Evolutionary conservation across 805 yeast species (phyloP).

Genomic region (Isabelozyma heimii): DNA sequence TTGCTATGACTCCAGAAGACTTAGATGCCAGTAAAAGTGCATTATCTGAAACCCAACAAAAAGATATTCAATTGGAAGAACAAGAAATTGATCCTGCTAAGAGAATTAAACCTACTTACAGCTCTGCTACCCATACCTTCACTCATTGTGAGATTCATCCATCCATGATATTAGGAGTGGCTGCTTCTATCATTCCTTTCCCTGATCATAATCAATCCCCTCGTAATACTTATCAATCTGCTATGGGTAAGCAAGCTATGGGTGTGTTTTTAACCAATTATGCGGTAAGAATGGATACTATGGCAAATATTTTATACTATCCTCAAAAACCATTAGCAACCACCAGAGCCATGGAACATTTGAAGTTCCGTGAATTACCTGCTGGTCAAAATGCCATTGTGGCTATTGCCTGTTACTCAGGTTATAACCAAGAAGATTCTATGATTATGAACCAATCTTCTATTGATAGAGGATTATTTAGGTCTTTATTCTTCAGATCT

Average conservation of each 20-base stretch:
- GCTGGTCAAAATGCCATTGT: slow-evolving; percentile 99
- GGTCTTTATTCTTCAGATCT: slow-evolving; percentile 94
- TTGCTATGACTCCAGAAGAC: slow-evolving; percentile 99
- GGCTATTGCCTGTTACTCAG: slow-evolving; percentile 96
- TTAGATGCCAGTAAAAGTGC: slow-evolving; percentile 60
- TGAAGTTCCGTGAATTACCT: slow-evolving; percentile 96
- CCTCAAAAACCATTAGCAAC: slow-evolving; percentile 99
- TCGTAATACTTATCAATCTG: slow-evolving; percentile 98
- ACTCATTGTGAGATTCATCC: slow-evolving; percentile 99
- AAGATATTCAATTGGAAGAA: slow-evolving; percentile 40
- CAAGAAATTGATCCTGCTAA: slow-evolving; percentile 69
- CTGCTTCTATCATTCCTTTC: slow-evolving; percentile 98
- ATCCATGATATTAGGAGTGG: slow-evolving; percentile 97
- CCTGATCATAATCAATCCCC: slow-evolving; percentile 99
- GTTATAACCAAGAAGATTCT: slow-evolving; percentile 99
- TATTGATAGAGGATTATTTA: slow-evolving; percentile 92
- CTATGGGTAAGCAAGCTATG: slow-evolving; percentile 99
- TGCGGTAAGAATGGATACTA: slow-evolving; percentile 97
- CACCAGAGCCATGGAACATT: slow-evolving; percentile 94
- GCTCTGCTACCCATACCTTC: slow-evolving; percentile 66
- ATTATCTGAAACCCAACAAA: slow-evolving; percentile 40
- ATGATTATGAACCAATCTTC: slow-evolving; percentile 99
- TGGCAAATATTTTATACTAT: slow-evolving; percentile 96
- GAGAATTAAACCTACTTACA: slow-evolving; percentile 71
- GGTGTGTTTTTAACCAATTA: slow-evolving; percentile 96